Evolutionary conservation across 352 stramenopile genomes (phyloP), one percentile per base, ranked within the genome.

Genomic region (Globisporangium iwayamae): DNA sequence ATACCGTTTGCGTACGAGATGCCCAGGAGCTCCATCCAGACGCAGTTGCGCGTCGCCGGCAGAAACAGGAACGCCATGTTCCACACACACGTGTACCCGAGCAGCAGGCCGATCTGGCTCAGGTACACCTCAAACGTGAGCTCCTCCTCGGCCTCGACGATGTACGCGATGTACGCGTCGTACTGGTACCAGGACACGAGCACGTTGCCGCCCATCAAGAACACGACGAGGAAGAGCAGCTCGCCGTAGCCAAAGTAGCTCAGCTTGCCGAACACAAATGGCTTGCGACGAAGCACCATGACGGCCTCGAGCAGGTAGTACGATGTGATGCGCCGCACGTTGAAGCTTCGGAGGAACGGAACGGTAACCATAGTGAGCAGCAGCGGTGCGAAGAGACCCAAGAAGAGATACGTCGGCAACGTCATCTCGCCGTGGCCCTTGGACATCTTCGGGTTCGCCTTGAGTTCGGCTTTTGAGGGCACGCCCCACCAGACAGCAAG

Each of bases 31-130:
- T 78, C 73, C 67, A 78, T 73, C 73, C 73, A 80, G 25, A 62
- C 67, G 47, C 64, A 65, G 41, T 78, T 73, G 22, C 73, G 70
- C 25, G 73, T 80, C 14, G 64, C 67, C 14, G 71, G 71, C 9
- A 80, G 36, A 9, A 73, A 73, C 5, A 79, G 43, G 54, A 78
- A 81, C 20, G 73, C 73, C 46, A 76, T 69, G 60, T 76, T 82
- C 47, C 67, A 81, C n/a, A 78, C 52, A 43, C 60, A 66, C 4
- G 39, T 70, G 63, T 73, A 76, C 2, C 57, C 73, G 18, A 76
- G 50, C 7, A 53, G 22, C 7, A 68, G 48, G 1, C 56, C 66
- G 50, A 72, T 59, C 56, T 63, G 39, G 16, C 39, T 10, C 25
- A 71, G 11, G 43, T 65, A 65, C 20, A 52, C 13, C 1, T 68